Conservation (phyloP, 2,329 filamentous ascomycete genomes). For the Ramularia endophylla region DNA sequence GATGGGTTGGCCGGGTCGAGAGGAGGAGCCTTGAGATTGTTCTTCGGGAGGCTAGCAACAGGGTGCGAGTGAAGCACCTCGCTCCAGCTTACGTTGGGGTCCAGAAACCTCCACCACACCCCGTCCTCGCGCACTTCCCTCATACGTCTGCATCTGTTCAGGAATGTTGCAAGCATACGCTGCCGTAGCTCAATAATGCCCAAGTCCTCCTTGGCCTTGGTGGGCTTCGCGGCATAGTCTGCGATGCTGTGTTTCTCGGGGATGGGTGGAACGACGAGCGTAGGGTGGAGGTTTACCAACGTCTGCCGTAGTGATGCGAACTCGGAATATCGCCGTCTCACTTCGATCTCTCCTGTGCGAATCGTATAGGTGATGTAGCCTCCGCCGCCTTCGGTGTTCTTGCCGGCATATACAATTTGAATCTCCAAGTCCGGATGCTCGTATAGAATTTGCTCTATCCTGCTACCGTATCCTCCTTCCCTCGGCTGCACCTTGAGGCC, state of each 20-base stretch:
- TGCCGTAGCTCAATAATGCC: slow-evolving; percentile 96
- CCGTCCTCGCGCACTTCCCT: slow-evolving; percentile 86
- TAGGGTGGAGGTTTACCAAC: slow-evolving; percentile 86
- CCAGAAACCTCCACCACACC: slow-evolving; percentile 95
- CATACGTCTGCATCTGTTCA: slow-evolving; percentile 92
- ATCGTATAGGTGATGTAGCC: slow-evolving; percentile 98
- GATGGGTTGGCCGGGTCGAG: slow-evolving; percentile 90
- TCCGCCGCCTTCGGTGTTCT: slow-evolving; percentile 86
- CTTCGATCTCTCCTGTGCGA: slow-evolving; percentile 88
- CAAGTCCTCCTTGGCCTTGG: slow-evolving; percentile 94
- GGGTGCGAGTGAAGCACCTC: slow-evolving; percentile 94
- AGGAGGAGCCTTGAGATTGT: slow-evolving; percentile 90
- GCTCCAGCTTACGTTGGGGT: slow-evolving; percentile 95
- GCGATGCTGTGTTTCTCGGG: slow-evolving; percentile 99
- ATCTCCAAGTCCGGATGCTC: slow-evolving; percentile 89
- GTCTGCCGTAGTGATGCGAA: slow-evolving; percentile 88
- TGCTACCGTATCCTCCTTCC: slow-evolving; percentile 85
- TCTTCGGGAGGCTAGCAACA: slow-evolving; percentile 85
- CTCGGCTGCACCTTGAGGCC: slow-evolving; percentile 50
- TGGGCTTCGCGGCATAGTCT: slow-evolving; percentile 96
- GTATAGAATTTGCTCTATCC: slow-evolving; percentile 95
- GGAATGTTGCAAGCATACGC: slow-evolving; percentile 91
- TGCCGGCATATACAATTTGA: slow-evolving; percentile 88
- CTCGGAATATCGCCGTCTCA: slow-evolving; percentile 91
- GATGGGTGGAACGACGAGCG: slow-evolving; percentile 91